Evolutionary conservation across 2,329 filamentous ascomycete genomes (phyloP), one percentile per base, ranked within the genome.

Genomic region (Fusarium euwallaceae): DNA sequence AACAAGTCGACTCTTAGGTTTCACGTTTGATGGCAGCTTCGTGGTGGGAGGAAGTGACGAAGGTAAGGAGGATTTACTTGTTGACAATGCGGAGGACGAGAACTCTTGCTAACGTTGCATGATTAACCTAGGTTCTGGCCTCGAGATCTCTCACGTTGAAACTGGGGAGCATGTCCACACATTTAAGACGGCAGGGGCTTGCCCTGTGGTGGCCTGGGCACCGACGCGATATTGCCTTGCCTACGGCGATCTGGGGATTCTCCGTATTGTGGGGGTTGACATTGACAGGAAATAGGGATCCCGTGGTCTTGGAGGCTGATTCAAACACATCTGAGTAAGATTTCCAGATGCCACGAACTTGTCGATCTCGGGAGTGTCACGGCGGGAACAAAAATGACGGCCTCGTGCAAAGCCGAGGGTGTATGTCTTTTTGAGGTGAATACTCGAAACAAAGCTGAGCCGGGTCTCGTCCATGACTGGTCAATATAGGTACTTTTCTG

Each of bases 21-120:
- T 95, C 80, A 93, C 90, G 17, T 95, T 93, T 82, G 93, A 95
- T 77, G 93, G 94, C 1, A 92, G 90, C 78, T 96, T 92, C 79
- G 84, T 95, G 27, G 90, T 92, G 3, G 93, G 91, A 11, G 93
- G 93, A 22, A 93, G 92, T 67, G 93, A 95, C 64, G 93, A 95
- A 83, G 92, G 90, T 86, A 83, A 80, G 84, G 14, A 66, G 7
- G 4, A 11, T 61, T 24, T 24, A 37, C 37, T 20, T 8, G 14
- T 4, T n/a, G 20, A 27, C 9, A 16, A 2, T 34, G 8, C 3
- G 37, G 29, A 16, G 20, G 16, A 62, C 6, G 14, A 34, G 1
- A 14, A 16, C 29, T 17, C 16, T 41, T 62, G 24, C 70, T 76
- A 62, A 76, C 61, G 24, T 24, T 17, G 9, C 39, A 14, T 24